A percentile compares a stretch with the other conserved stretches of the same genome.
phyloP scores from a whole-genome alignment of 202 grass and related monocot genomes.

The Zoysia matrella region DNA sequence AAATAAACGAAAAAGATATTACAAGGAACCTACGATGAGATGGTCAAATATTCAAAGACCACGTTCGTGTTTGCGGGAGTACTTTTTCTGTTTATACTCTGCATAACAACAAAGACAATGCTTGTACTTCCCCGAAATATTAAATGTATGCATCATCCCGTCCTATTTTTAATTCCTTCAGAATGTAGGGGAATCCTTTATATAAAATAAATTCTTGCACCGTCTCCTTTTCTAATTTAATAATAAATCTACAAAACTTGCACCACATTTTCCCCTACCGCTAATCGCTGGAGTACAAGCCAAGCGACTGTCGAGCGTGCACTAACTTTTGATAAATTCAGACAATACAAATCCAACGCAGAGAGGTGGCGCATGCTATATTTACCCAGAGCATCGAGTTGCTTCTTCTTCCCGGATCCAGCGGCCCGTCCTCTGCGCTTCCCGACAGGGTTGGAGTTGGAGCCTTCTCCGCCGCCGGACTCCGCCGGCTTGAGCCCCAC shows the following conservation, averaged over 20 bases:
- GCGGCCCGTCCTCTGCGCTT: conserved; percentile 75
- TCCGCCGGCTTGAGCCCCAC: conserved; percentile 42
- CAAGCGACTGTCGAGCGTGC: background rate
- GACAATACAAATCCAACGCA: background rate
- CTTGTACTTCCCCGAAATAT: conserved; percentile 36
- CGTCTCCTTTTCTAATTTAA: background rate
- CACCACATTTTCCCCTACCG: background rate
- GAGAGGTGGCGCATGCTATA: conserved; percentile 20
- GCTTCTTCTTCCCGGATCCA: conserved; percentile 85
- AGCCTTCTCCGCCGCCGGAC: conserved; percentile 35
- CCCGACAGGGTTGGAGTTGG: conserved; percentile 5
- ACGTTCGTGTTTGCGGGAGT: background rate
- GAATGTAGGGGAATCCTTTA: conserved; percentile 35
- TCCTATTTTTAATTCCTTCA: conserved; percentile 28
- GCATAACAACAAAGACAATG: conserved; percentile 26
- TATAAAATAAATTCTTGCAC: conserved; percentile 11
- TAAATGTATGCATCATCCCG: conserved; percentile 30
- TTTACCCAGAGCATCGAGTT: conserved; percentile 88
- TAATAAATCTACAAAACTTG: background rate
- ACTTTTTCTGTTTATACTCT: conserved; percentile 18
- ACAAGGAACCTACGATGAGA: conserved; percentile 1
- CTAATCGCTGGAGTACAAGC: background rate
- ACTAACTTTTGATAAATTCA: background rate
- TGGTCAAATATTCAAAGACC: conserved; percentile 43
- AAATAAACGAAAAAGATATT: background rate